phyloP scores from a whole-genome alignment of 179 eudicot genomes.

The Carnegiea gigantea region DNA sequence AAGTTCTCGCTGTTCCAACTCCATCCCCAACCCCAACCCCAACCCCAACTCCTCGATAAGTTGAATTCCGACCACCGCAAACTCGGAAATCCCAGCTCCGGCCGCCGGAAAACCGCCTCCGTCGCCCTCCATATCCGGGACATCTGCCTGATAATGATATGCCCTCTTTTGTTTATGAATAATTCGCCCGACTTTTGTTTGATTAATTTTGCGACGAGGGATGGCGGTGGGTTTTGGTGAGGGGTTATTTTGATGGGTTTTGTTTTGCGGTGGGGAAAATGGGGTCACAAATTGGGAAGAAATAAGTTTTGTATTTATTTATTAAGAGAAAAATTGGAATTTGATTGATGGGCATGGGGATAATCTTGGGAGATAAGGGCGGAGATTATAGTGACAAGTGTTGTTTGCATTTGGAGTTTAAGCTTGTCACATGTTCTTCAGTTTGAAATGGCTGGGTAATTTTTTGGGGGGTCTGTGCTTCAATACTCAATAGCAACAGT shows the following conservation, averaged over 20 bases:
- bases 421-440: no score
- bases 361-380: neutral
- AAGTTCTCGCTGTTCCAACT: slow-evolving; percentile 20
- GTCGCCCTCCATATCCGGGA: slow-evolving; percentile 33
- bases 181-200: no score
- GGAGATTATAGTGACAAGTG: neutral
- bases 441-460: no score
- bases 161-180: no score
- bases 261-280: slow-evolving; percentile 1
- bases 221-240: no score
- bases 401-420: neutral
- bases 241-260: neutral
- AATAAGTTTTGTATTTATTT: neutral
- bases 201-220: no score
- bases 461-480: no score
- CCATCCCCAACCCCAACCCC: slow-evolving; percentile 8
- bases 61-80: slow-evolving; percentile 17
- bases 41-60: neutral
- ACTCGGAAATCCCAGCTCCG: slow-evolving; percentile 9
- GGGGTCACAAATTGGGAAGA: neutral
- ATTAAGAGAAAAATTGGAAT: neutral
- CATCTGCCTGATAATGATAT: slow-evolving; percentile 14
- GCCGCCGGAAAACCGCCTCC: slow-evolving; percentile 21
- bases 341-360: neutral
- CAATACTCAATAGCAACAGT: no score